Evolutionary conservation across 108 stramenopile genomes (phyloP).

Genomic region (Poteriospumella lacustris): DNA sequence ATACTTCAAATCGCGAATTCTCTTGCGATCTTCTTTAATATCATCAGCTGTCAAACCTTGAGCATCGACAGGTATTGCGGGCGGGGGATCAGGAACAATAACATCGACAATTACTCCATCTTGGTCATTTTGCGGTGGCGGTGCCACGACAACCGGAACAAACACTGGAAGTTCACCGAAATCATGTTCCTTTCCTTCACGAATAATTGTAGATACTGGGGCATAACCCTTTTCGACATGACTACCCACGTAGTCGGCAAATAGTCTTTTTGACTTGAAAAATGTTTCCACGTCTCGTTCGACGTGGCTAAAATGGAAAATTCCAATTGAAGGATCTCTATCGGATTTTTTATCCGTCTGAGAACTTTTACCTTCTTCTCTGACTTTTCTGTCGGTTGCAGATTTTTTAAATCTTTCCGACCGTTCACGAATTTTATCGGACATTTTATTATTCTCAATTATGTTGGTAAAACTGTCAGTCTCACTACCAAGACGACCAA

Average conservation of each 20-base stretch:
- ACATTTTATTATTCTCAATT: conserved; percentile 9
- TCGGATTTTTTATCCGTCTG: conserved; percentile 7
- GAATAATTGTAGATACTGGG: conserved; percentile 3
- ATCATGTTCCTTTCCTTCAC: conserved; percentile 7
- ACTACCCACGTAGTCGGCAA: conserved; percentile 6
- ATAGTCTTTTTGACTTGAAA: conserved; percentile 9
- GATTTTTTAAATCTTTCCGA: conserved; percentile 9
- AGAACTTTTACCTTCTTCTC: conserved; percentile 8
- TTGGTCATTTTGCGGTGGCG: conserved; percentile 6
- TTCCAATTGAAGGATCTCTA: conserved; percentile 8
- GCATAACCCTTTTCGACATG: conserved; percentile 7
- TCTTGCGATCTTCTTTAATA: conserved; percentile 8
- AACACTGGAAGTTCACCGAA: conserved; percentile 7
- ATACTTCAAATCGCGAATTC: conserved; percentile 8
- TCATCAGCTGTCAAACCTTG: conserved; percentile 7
- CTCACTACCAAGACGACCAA: no score
- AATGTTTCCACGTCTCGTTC: conserved; percentile 7
- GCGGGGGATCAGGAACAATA: conserved; percentile 6
- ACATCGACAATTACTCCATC: conserved; percentile 7
- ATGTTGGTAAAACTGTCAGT: no score
- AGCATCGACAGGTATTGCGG: conserved; percentile 6
- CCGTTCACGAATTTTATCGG: conserved; percentile 7
- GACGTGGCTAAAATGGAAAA: conserved; percentile 7
- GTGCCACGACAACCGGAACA: conserved; percentile 6
- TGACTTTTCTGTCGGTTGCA: conserved; percentile 7